Percentiles rank a stretch among this genome's conserved stretches.
These are phyloP conservation scores for Ophiosphaerella narmari DNA, from an alignment of 2,329 filamentous ascomycete genomes.

Conservation along the genomic window DNA sequence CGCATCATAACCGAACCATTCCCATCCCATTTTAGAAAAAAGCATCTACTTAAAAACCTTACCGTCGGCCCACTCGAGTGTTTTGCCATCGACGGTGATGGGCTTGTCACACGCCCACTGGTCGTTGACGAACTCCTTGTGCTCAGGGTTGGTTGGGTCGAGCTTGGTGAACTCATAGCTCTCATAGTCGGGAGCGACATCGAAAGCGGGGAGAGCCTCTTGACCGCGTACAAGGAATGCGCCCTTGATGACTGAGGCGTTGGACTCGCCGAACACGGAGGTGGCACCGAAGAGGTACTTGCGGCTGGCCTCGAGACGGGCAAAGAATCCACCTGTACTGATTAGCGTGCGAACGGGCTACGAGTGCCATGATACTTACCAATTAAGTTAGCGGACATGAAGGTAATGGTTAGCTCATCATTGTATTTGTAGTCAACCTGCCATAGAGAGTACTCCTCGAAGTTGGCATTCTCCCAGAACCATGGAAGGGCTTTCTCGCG, in stretches of 20 bases:
- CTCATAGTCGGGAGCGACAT: constrained; percentile 96
- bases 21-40: constrained; percentile 17
- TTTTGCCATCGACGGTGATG: constrained; percentile 79
- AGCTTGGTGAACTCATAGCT: constrained; percentile 97
- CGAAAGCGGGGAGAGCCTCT: constrained; percentile 83
- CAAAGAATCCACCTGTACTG: constrained; percentile 79
- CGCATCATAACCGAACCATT: constrained; percentile 36
- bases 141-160: constrained; percentile 81
- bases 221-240: constrained; percentile 95
- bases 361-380: constrained; percentile 51
- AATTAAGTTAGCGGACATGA: constrained; percentile 99
- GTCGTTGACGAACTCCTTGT: constrained; percentile 83
- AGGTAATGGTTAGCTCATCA: constrained; percentile 92
- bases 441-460: constrained; percentile 96
- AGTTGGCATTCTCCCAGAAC: constrained; percentile 97
- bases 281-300: constrained; percentile 95
- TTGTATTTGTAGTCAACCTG: constrained; percentile 98
- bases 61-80: constrained; percentile 84
- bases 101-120: constrained; percentile 94
- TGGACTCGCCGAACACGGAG: constrained; percentile 86
- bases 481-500: constrained; percentile 81
- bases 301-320: constrained; percentile 93
- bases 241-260: constrained; percentile 89
- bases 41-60: constrained; percentile 96
- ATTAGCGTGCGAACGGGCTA: constrained; percentile 14